Evolutionary conservation across 345 rosid species (phyloP), one percentile per base, ranked within the genome.

Genomic region (Alliaria petiolata): DNA sequence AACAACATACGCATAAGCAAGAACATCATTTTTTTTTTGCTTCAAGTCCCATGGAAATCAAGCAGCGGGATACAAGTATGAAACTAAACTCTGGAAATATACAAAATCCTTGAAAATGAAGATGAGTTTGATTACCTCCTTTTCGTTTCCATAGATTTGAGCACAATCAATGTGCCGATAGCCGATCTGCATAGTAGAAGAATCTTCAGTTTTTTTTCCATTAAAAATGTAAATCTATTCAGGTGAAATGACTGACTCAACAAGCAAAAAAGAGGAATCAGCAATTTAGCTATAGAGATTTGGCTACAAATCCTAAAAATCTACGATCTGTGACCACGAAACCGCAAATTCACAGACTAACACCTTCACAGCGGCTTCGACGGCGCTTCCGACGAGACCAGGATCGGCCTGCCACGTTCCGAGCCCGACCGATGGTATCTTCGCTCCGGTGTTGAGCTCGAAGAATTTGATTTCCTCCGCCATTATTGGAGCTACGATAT

Each of bases 151-250:
- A 50, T 90, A 90, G 53, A 66, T 63, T 63, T 77, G 84, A 70
- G 97, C 95, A 76, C 98, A 88, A 71, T 90, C 95, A 20, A 93
- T 90, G 61, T 90, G 93, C 1, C 89, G 86, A 71, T 87, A 93
- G 1, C 97, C 96, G 20, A 76, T 74, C 98, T 92, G 83, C 78
- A 68, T 4, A 38, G 45, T 64, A 62, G 34, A 16, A 25, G 8
- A 39, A 33, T 46, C 52, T 16, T 31, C 40, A 43, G 10, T 16
- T 3, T 15, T 43, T 28, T 62, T 7, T 10, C n/a, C 2, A 6
- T 15, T 0, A 39, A 13, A 11, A 22, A 4, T 16, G 15, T 15
- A 6, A 49, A 43, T 44, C 34, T 19, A 46, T 57, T 35, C n/a
- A 10, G 13, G 15, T 65, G n/a, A 34, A 16, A 13, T 19, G 8